Conservation (phyloP, 495 filamentous ascomycete genomes). For the Tuber borchii region DNA sequence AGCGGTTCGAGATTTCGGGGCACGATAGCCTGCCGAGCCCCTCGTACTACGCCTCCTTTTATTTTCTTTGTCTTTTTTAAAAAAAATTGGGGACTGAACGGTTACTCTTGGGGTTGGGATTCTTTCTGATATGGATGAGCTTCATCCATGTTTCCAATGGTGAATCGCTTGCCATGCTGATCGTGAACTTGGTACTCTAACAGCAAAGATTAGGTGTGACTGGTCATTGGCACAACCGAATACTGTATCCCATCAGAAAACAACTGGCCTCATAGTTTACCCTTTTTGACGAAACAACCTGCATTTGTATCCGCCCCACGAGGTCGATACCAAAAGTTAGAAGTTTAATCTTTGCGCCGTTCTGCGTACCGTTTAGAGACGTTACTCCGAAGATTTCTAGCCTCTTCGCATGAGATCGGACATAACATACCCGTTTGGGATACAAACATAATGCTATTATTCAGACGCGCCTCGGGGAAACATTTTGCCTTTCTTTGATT, state of each 20-base stretch:
- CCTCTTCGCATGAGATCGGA: background rate
- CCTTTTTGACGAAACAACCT: background rate
- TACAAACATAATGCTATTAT: background rate
- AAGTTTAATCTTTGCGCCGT: background rate
- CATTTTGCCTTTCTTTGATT: constrained; percentile 1
- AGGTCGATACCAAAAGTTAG: background rate
- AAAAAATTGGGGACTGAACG: background rate
- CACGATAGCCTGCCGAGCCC: background rate
- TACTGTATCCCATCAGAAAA: background rate
- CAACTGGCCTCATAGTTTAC: background rate
- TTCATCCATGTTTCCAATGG: background rate
- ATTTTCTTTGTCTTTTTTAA: background rate
- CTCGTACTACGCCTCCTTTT: background rate
- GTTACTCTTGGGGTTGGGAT: background rate
- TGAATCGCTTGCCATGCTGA: background rate
- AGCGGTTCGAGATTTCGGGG: background rate
- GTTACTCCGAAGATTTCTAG: background rate
- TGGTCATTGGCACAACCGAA: background rate
- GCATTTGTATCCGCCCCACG: background rate
- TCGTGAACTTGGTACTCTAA: background rate
- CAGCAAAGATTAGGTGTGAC: background rate
- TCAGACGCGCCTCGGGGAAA: background rate
- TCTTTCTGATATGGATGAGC: background rate
- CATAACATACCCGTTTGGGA: background rate
- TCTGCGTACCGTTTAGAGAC: background rate